Conservation (phyloP, 148 eudicot species). For the Amaranthus cruentus region DNA sequence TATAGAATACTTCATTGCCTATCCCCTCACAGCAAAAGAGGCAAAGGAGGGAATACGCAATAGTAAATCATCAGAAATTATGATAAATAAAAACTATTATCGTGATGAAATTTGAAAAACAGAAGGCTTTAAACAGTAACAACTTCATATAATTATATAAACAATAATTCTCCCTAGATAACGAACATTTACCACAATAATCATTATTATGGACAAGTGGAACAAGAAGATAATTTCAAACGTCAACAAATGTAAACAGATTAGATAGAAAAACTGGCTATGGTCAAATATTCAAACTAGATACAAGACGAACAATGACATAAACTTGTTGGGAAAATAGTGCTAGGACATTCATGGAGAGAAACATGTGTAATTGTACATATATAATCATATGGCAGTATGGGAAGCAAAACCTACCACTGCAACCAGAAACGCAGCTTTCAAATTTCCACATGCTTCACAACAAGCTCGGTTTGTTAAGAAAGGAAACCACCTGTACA, state of each 20-base stretch:
- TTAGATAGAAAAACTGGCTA: background rate
- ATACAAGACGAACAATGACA: background rate
- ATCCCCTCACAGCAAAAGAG: background rate
- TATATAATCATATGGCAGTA: background rate
- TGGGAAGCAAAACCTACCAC: conserved; percentile 56
- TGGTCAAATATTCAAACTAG: background rate
- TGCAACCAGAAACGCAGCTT: conserved; percentile 93
- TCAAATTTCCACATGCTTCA: conserved; percentile 91
- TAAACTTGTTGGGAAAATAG: background rate
- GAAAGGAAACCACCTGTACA: conserved; percentile 92
- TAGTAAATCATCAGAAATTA: background rate
- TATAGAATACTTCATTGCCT: background rate
- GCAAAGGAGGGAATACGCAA: background rate
- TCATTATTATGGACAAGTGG: background rate
- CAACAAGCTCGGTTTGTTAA: conserved; percentile 84
- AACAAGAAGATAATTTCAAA: background rate
- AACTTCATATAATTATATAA: background rate
- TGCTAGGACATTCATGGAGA: background rate
- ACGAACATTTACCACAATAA: background rate
- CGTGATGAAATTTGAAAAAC: background rate
- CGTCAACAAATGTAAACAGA: background rate
- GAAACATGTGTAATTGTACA: background rate
- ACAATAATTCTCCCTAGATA: background rate
- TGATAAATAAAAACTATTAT: background rate
- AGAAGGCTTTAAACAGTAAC: background rate